Conservation (phyloP, 176 grass and related monocot species). For the Bromus sterilis region DNA sequence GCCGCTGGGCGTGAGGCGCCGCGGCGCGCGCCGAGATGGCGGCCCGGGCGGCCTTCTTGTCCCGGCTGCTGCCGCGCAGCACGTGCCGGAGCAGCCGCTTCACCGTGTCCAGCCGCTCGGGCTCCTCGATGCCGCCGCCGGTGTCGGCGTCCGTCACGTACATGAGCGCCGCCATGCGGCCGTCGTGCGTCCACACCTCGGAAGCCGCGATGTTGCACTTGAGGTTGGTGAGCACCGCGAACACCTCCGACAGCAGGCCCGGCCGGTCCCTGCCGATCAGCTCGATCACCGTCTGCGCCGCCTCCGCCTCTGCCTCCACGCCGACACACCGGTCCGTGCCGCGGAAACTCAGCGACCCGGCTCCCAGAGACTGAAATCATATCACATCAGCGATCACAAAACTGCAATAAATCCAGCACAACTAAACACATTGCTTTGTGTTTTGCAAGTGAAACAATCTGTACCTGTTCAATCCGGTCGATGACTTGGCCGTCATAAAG, state of each 20-base stretch:
- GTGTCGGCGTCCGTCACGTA: constrained; percentile 56
- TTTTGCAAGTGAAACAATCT: neutral
- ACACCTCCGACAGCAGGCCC: constrained; percentile 85
- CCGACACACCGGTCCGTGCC: constrained; percentile 34
- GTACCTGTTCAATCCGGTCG: constrained; percentile 78
- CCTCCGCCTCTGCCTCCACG: constrained; percentile 29
- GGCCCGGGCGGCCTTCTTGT: constrained; percentile 26
- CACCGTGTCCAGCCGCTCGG: constrained; percentile 37
- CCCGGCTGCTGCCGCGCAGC: constrained; percentile 48
- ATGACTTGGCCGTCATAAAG: constrained; percentile 65
- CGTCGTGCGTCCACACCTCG: constrained; percentile 85
- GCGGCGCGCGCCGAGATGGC: constrained; percentile 11
- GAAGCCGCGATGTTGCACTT: constrained; percentile 67
- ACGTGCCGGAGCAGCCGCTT: constrained; percentile 62
- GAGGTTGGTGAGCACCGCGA: constrained; percentile 79
- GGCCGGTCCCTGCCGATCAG: constrained; percentile 66
- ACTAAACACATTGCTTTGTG: neutral
- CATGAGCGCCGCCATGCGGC: constrained; percentile 67
- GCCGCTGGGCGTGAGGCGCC: constrained; percentile 44
- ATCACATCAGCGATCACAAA: neutral
- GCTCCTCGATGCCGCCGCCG: constrained; percentile 37
- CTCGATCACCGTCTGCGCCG: constrained; percentile 55
- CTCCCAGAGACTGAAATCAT: constrained; percentile 64
- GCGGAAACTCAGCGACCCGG: constrained; percentile 43
- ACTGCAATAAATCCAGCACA: neutral